Conservation (phyloP, 129 eudicot species). For the Tagetes erecta region DNA sequence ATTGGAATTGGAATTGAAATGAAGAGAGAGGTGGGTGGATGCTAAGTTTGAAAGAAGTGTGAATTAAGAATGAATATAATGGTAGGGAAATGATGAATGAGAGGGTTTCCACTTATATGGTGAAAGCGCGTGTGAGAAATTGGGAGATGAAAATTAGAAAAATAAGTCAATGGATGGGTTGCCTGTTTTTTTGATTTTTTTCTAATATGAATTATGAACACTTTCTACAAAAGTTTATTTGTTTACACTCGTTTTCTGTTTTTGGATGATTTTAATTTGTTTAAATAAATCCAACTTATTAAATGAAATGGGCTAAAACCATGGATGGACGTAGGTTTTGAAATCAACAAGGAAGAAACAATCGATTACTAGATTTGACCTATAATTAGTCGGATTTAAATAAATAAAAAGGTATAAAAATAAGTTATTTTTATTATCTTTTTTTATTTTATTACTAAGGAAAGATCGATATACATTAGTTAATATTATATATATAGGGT, state of each 20-base stretch:
- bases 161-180: slow-evolving; percentile 30
- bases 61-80: not conserved
- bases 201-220: not conserved
- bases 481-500: too few species aligned
- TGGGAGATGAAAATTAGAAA: not conserved
- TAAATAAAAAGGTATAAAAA: not conserved
- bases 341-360: not conserved
- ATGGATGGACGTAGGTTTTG: not conserved
- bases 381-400: too few species aligned
- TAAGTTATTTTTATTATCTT: too few species aligned
- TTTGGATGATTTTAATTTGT: not conserved
- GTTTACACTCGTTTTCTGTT: not conserved
- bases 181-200: not conserved
- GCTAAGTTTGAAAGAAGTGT: not conserved
- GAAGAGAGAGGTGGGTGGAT: not conserved
- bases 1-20: not conserved
- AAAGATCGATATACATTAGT: too few species aligned
- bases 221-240: not conserved
- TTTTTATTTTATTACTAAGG: too few species aligned
- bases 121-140: slow-evolving; percentile 31
- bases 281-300: not conserved
- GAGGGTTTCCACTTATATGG: slow-evolving; percentile 42
- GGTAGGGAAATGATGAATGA: slow-evolving; percentile 16
- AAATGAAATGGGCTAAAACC: not conserved
- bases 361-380: not conserved